These are phyloP conservation scores for Podosphaera leucotricha DNA, from an alignment of 2,329 filamentous ascomycete species.

Conservation along the genomic window DNA sequence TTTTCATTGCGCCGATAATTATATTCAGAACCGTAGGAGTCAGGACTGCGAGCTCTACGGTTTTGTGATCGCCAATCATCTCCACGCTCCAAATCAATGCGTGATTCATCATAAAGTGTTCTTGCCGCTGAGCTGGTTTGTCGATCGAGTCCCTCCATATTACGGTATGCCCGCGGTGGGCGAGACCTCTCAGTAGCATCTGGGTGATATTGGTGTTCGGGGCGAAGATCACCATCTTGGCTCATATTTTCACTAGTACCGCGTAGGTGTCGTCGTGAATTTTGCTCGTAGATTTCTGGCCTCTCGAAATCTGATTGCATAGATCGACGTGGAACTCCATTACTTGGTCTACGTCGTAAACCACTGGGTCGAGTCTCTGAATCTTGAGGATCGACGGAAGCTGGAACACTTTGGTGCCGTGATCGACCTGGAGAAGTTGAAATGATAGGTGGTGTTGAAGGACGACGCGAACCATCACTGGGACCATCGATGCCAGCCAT, in stretches of 20 bases:
- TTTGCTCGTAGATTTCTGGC: not conserved
- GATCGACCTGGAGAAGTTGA: not conserved
- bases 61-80: not conserved
- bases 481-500: not conserved
- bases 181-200: slow-evolving; percentile 9
- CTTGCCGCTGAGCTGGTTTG: slow-evolving; percentile 7
- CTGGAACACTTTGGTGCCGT: not conserved
- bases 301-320: not conserved
- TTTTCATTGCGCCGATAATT: slow-evolving; percentile 7
- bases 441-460: not conserved
- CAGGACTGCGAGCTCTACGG: slow-evolving; percentile 4
- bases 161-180: slow-evolving; percentile 11
- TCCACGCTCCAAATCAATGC: slow-evolving; percentile 7
- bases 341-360: not conserved
- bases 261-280: not conserved
- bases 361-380: not conserved
- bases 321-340: not conserved
- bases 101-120: slow-evolving; percentile 9
- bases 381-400: not conserved
- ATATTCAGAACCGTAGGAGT: slow-evolving; percentile 10
- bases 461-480: not conserved
- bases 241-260: not conserved
- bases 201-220: slow-evolving; percentile 4
- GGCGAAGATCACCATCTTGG: not conserved
- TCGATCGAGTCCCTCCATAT: slow-evolving; percentile 6